These are phyloP conservation scores for Suillus fuscotomentosus DNA, from an alignment of 768 basidiomycete genomes.

Conservation along the genomic window DNA sequence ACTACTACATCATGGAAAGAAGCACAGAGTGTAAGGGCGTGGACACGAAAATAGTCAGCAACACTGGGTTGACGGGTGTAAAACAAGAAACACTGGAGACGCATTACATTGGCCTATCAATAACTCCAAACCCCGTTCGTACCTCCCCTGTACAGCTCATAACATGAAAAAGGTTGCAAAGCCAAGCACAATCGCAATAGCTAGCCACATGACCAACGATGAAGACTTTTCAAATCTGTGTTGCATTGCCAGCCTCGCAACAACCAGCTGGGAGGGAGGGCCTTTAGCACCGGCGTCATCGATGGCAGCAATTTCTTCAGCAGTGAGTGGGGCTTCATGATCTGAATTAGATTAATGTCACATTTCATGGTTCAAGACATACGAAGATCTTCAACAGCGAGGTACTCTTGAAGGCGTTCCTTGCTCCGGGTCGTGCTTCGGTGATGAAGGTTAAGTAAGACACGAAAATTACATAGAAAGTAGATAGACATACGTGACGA, in stretches of 20 bases:
- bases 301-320: slow-evolving; percentile 60
- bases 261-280: slow-evolving; percentile 29
- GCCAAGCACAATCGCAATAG: background rate
- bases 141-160: background rate
- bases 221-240: background rate
- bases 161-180: background rate
- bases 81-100: background rate
- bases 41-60: too few relatives aligned
- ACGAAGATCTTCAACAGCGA: slow-evolving; percentile 62
- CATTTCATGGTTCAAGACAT: slow-evolving; percentile 11
- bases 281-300: slow-evolving; percentile 61
- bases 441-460: slow-evolving; percentile 4
- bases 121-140: background rate
- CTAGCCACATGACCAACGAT: background rate
- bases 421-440: slow-evolving; percentile 59
- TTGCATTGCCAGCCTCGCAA: background rate
- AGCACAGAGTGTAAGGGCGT: too few relatives aligned
- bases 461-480: background rate
- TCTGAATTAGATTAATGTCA: background rate
- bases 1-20: too few relatives aligned
- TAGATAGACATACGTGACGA: slow-evolving; percentile 53
- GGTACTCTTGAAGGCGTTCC: slow-evolving; percentile 63
- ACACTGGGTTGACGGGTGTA: background rate
- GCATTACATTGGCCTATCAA: background rate
- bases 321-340: slow-evolving; percentile 46